Base-by-base conservation (phyloP, 2,329 filamentous ascomycete species). In the Venturia effusa region DNA sequence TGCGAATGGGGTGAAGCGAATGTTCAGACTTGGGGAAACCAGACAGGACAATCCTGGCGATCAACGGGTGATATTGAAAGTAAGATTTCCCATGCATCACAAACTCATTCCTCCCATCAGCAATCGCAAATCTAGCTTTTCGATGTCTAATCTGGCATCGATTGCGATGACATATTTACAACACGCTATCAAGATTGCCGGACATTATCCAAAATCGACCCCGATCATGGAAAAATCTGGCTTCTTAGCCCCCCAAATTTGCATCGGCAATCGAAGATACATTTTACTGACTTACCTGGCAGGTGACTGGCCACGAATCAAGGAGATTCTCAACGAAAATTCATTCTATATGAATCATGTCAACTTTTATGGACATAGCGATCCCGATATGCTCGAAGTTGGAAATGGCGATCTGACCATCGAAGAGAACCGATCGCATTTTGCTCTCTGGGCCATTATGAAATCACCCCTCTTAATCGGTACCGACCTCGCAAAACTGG, bases 1-100 rank as follows among this genome's bases (percentile, higher is more conserved):
- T 84, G 81, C 68, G 75, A 80, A 37, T 84, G 82, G 81, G 83
- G 83, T 4, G 69, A 76, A 19, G 81, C 78, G 0, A 73, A 78
- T 19, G 80, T 84, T 4, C 76, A 78, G 62, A 68, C 70, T 3
- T 84, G 82, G 81, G 83, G 78, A 7, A 77, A 77, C 63, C 67
- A 70, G 6, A 79, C 77, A 0, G 81, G 78, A 1, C 78, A 80
- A 64, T 79, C 76, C 32, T 79, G 77, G 77, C 62, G 71, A 13
- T 69, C 65, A 59, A 65, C 67, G 8, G 67, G 67, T 39, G 71
- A 72, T 64, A 72, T 72, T 39, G 48, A 13, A 19, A 17, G 65
- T 65, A 63, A 65, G 64, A 48, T 22, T 3, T 24, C 37, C 8
- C 37, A 15, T 39, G 10, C 37, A 48, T 22, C 22, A 48, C 43